Conservation (phyloP, 345 rosid genomes). For the Eucalyptus erythrocorys region DNA sequence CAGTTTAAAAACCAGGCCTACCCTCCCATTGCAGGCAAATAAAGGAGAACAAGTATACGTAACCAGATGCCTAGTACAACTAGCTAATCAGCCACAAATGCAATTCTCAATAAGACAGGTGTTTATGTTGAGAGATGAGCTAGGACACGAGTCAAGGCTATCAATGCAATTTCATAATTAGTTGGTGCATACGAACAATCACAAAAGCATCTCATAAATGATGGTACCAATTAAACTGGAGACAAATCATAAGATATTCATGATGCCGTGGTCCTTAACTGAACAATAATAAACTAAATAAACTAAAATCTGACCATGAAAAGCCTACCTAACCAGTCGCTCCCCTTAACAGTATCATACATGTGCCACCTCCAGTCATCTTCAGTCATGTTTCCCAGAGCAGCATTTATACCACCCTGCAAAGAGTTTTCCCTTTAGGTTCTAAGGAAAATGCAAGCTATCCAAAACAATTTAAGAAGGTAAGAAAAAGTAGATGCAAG, state of each 20-base stretch:
- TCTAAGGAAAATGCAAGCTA: neutral
- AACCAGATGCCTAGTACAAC: neutral
- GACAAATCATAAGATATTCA: neutral
- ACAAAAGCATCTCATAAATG: neutral
- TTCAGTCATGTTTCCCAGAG: constrained; percentile 93
- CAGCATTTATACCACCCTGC: constrained; percentile 99
- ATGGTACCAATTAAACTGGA: neutral
- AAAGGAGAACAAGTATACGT: neutral
- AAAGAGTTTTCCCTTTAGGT: neutral
- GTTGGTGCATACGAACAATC: too few relatives aligned
- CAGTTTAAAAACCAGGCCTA: neutral
- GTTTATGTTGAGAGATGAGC: neutral
- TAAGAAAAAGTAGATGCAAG: neutral
- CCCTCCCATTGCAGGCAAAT: neutral
- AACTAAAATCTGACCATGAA: neutral
- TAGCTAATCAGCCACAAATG: neutral
- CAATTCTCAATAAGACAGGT: neutral
- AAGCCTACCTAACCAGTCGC: constrained; percentile 90
- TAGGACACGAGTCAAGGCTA: too few relatives aligned
- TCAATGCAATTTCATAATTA: too few relatives aligned
- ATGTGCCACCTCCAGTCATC: constrained; percentile 99
- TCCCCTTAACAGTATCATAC: constrained; percentile 99
- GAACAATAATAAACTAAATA: neutral
- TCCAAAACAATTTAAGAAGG: neutral
- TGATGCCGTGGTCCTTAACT: neutral